Evolutionary conservation across 495 filamentous ascomycete species (phyloP), one percentile per base, ranked within the genome.

Genomic region (Apiosordaria backusii): DNA sequence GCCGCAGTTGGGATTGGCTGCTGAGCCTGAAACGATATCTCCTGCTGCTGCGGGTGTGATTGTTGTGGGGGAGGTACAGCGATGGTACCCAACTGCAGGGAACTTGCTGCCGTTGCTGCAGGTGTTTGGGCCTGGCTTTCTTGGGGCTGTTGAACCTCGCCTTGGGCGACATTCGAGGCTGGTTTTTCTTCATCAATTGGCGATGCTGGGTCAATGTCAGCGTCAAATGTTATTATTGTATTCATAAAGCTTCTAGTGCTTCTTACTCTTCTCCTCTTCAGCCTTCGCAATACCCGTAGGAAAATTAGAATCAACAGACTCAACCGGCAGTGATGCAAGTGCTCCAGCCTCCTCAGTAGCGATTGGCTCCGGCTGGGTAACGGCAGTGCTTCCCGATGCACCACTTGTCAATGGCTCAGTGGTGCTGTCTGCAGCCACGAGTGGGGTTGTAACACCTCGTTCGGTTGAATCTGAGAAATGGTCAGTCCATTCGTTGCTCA

Each of bases 391-490:
- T 45, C 35, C 35, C 40, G 55, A 29, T 65, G 63, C 69, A 73
- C 71, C 71, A 73, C 69, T 69, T 73, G 71, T 67, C 69, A 67
- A 35, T 57, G 69, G 65, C 26, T 73, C 71, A 73, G 67, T 73
- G 66, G 69, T 63, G 57, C 61, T 68, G 45, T 63, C 55, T 62
- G 66, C 63, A 60, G 61, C 62, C 18, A 69, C 59, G 57, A 29
- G 70, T 69, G 65, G 64, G 55, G 65, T 50, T n/a, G 68, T 66
- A 18, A n/a, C 64, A 60, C 52, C 62, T 64, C 58, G 50, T 52
- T 60, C 62, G 40, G 25, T 22, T 21, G 60, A 22, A 16, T 57
- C 4, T 22, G 23, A 57, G 21, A 57, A 57, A 21, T 21, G 19
- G 21, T 57, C 21, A 57, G 53, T 57, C 18, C 19, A 57, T 57